phyloP scores from a whole-genome alignment of 2,329 filamentous ascomycete genomes.

The Didymella pomorum region DNA sequence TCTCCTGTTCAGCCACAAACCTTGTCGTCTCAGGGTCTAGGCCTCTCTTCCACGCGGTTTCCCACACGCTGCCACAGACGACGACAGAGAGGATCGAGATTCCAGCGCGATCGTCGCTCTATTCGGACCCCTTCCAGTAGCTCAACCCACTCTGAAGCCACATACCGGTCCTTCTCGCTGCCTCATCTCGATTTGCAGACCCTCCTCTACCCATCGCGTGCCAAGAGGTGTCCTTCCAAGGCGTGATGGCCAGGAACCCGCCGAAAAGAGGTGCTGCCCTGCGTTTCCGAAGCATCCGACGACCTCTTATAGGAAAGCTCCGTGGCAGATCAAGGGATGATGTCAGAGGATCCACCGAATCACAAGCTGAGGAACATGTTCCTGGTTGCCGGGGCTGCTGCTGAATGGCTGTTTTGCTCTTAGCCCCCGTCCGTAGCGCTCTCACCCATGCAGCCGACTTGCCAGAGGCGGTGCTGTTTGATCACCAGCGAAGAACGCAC shows the following conservation, averaged over 20 bases:
- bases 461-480: not conserved
- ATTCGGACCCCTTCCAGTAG: slow-evolving; percentile 6
- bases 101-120: slow-evolving; percentile 24
- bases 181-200: slow-evolving; percentile 12
- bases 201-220: slow-evolving; percentile 9
- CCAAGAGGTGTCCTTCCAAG: not conserved
- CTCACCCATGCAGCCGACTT: not conserved
- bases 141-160: slow-evolving; percentile 9
- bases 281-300: slow-evolving; percentile 15
- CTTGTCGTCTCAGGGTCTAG: slow-evolving; percentile 21
- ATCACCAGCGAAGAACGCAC: slow-evolving; percentile 1
- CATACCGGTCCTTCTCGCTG: slow-evolving; percentile 11
- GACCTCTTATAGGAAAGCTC: not conserved
- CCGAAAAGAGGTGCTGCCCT: slow-evolving; percentile 14
- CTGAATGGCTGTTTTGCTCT: not conserved
- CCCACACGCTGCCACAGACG: slow-evolving; percentile 27
- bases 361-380: slow-evolving; percentile 3
- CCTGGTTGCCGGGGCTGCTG: slow-evolving; percentile 3
- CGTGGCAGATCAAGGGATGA: slow-evolving; percentile 12
- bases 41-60: slow-evolving; percentile 22
- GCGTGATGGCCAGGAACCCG: slow-evolving; percentile 17
- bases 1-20: slow-evolving; percentile 25
- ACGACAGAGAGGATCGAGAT: slow-evolving; percentile 25
- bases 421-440: slow-evolving; percentile 3
- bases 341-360: slow-evolving; percentile 10